phyloP scores from a whole-genome alignment of 108 stramenopile species.

The Nitzschia sp. region DNA sequence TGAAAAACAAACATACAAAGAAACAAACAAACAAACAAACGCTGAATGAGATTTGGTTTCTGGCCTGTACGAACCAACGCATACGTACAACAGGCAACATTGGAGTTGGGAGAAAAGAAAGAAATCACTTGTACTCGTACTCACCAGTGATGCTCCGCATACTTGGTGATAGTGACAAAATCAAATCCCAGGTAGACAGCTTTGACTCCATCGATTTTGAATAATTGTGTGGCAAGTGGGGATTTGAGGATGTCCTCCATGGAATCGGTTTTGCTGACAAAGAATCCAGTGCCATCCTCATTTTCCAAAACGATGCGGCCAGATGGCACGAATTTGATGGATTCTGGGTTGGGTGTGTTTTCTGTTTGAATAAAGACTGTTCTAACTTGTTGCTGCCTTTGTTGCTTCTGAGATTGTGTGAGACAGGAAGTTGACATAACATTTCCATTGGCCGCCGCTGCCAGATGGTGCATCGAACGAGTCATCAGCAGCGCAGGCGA shows the following conservation, averaged over 20 bases:
- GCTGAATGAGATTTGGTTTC: too few species aligned
- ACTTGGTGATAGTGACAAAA: slow-evolving; percentile 98
- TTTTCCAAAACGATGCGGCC: slow-evolving; percentile 38
- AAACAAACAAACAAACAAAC: too few species aligned
- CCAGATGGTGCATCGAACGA: neutral
- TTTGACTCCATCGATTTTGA: slow-evolving; percentile 88
- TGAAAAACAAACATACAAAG: too few species aligned
- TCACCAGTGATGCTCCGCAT: slow-evolving; percentile 79
- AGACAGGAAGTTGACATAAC: neutral
- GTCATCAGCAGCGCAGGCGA: neutral
- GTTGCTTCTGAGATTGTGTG: neutral
- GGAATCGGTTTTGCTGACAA: slow-evolving; percentile 49
- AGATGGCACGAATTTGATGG: slow-evolving; percentile 94
- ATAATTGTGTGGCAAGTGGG: slow-evolving; percentile 82
- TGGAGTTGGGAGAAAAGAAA: too few species aligned
- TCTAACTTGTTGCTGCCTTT: slow-evolving; percentile 28
- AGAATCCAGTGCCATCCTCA: slow-evolving; percentile 46
- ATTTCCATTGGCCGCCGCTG: neutral
- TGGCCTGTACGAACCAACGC: too few species aligned
- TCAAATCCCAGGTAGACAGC: slow-evolving; percentile 90
- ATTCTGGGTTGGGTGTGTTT: slow-evolving; percentile 96
- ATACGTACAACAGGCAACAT: too few species aligned
- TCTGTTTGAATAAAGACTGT: slow-evolving; percentile 96
- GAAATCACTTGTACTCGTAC: neutral
- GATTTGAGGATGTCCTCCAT: slow-evolving; percentile 80